Percentiles rank a stretch among this genome's conserved stretches.
Conservation (phyloP, 345 rosid species). For the Brassica nigra region DNA sequence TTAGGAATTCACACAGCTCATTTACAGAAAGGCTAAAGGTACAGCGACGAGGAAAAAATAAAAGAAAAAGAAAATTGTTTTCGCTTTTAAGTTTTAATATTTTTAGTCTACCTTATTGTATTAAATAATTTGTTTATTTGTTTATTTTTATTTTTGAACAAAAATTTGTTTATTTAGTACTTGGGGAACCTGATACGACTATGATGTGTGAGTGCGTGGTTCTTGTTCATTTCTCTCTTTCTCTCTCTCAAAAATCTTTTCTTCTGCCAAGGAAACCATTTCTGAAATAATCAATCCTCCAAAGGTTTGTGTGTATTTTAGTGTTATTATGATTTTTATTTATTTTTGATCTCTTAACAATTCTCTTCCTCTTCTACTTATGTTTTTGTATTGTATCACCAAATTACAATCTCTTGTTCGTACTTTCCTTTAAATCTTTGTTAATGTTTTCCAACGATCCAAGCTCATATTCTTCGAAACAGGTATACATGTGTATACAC, state of each 20-base stretch:
- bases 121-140: slow-evolving; percentile 8
- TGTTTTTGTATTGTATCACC: not conserved
- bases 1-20: slow-evolving; percentile 37
- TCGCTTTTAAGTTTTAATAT: not conserved
- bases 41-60: not conserved
- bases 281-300: slow-evolving; percentile 16
- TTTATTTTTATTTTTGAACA: too few relatives aligned
- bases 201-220: slow-evolving; percentile 44
- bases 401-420: slow-evolving; percentile 20
- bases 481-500: slow-evolving; percentile 13
- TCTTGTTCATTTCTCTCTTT: slow-evolving; percentile 32
- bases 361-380: not conserved
- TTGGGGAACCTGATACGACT: slow-evolving; percentile 43
- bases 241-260: slow-evolving; percentile 33
- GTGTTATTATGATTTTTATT: not conserved
- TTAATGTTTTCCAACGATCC: slow-evolving; percentile 18
- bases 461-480: slow-evolving; percentile 15
- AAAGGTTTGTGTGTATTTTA: slow-evolving; percentile 27
- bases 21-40: slow-evolving; percentile 25
- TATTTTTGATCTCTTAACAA: not conserved
- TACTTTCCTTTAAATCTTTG: slow-evolving; percentile 18
- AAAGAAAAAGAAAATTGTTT: not conserved
- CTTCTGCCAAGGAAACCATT: slow-evolving; percentile 20
- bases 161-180: not conserved
- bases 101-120: slow-evolving; percentile 10